Evolutionary conservation across 257 asterid species (phyloP).

Genomic region (Hygrophila difformis): DNA sequence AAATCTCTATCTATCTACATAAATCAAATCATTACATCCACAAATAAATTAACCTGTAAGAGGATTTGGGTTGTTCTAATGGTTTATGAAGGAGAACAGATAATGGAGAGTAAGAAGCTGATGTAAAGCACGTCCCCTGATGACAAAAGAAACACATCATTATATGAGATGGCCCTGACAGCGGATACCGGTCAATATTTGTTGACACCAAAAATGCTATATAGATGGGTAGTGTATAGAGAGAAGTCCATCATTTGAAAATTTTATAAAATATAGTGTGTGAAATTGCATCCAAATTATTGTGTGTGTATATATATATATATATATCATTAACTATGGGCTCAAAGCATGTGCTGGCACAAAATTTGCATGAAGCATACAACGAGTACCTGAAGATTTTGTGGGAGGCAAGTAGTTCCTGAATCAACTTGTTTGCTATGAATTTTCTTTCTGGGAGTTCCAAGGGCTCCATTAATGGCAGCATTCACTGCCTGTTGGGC

Average conservation of each 20-base stretch:
- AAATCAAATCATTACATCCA: background rate
- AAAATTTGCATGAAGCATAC: constrained; percentile 1
- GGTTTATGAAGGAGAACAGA: constrained; percentile 16
- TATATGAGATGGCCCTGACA: constrained; percentile 6
- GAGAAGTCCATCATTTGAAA: too few species aligned
- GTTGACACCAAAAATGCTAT: too few species aligned
- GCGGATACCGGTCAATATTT: too few species aligned
- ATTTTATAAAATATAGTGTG: too few species aligned
- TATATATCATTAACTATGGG: background rate
- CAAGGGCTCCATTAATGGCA: constrained; percentile 40
- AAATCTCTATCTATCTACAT: too few species aligned
- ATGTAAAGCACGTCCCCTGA: constrained; percentile 32
- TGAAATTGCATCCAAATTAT: too few species aligned
- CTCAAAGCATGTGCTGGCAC: background rate
- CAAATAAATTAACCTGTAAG: constrained; percentile 33
- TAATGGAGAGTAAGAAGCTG: constrained; percentile 24
- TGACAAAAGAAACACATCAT: constrained; percentile 8
- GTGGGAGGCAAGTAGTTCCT: constrained; percentile 25
- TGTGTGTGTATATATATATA: too few species aligned
- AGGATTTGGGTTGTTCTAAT: constrained; percentile 27
- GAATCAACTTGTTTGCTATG: constrained; percentile 24
- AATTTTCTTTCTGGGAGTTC: constrained; percentile 32
- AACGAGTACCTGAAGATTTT: constrained; percentile 32
- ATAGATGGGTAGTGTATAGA: too few species aligned
- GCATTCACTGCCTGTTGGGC: constrained; percentile 39